Evolutionary conservation across 495 filamentous ascomycete species (phyloP).

Genomic region (Echria macrotheca): DNA sequence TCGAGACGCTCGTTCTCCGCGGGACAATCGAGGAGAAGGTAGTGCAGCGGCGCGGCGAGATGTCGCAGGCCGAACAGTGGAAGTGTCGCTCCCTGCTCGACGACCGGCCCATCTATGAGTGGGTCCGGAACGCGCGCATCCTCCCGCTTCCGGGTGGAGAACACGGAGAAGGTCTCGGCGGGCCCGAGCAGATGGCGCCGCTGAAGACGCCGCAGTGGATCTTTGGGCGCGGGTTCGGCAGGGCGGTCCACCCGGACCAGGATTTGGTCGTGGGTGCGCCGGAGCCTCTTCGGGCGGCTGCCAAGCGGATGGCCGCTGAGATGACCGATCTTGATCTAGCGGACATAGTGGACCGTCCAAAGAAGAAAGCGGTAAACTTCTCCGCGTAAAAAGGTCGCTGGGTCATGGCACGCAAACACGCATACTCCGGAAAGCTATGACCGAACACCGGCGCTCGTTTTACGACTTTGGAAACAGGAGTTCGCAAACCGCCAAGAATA

Average conservation of each 20-base stretch:
- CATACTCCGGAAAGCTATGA: too few relatives aligned
- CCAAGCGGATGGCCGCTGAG: too few relatives aligned
- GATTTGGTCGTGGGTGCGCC: neutral
- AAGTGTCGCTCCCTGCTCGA: conserved; percentile 68
- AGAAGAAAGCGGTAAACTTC: neutral
- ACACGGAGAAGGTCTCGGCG: conserved; percentile 13
- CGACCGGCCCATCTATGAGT: conserved; percentile 68
- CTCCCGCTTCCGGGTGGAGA: conserved; percentile 49
- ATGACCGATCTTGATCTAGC: too few relatives aligned
- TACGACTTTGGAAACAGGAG: too few relatives aligned
- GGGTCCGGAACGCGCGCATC: conserved; percentile 69
- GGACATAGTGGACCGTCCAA: neutral
- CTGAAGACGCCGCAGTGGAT: conserved; percentile 51
- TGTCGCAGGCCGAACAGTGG: conserved; percentile 69
- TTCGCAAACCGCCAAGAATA: too few relatives aligned
- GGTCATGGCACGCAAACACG: too few relatives aligned
- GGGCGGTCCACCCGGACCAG: conserved; percentile 1
- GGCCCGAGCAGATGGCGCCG: conserved; percentile 50
- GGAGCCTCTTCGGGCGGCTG: neutral
- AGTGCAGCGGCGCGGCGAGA: conserved; percentile 62
- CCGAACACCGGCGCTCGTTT: too few relatives aligned
- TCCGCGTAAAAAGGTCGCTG: too few relatives aligned
- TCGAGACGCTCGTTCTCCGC: conserved; percentile 79
- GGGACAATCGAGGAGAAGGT: conserved; percentile 85
- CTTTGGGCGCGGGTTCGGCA: conserved; percentile 45